Evolutionary conservation across 345 rosid genomes (phyloP), one percentile per base, ranked within the genome.

Genomic region (Rhodomyrtus tomentosa): DNA sequence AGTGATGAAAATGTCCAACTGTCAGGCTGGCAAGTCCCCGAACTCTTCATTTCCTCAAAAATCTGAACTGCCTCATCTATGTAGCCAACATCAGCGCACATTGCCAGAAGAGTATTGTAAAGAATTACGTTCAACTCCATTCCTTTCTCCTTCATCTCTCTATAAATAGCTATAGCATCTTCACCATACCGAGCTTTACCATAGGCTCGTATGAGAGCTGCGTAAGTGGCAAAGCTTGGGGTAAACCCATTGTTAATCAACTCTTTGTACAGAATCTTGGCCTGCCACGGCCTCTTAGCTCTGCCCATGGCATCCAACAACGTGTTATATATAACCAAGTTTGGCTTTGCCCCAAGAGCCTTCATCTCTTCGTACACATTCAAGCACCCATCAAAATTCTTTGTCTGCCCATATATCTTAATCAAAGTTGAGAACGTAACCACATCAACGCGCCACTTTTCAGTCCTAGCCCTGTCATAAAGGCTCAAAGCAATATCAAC

Each of bases 221-320:
- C 94, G 87, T 94, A 94, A 21, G 97, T 93, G 83, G 72, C 89
- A 89, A 90, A 89, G 84, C 86, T 93, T 0, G 99, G 98, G 9
- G 87, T 84, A 87, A 92, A 83, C 48, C 98, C 98, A 86, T 87
- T 92, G 55, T 80, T 83, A n/a, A 88, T 87, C 95, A 97, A 90
- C 86, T 95, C 98, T 62, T 88, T 91, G 89, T 93, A 89, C 73
- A 97, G 85, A 27, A 68, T 90, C 90, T 95, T 95, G 1, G 91
- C 98, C 88, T 93, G 97, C 97, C 98, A 96, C 6, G 99, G 99
- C 92, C 98, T 95, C 94, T 88, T 94, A 49, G 98, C 98, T 90
- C 93, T 92, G 62, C 99, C 98, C 99, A 96, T 95, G 7, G 93
- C 91, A 90, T 94, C 97, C 86, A 96, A 86, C 90, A 96, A 80